Evolutionary conservation across 2,329 filamentous ascomycete species (phyloP).

Genomic region (Penicillium italicum): DNA sequence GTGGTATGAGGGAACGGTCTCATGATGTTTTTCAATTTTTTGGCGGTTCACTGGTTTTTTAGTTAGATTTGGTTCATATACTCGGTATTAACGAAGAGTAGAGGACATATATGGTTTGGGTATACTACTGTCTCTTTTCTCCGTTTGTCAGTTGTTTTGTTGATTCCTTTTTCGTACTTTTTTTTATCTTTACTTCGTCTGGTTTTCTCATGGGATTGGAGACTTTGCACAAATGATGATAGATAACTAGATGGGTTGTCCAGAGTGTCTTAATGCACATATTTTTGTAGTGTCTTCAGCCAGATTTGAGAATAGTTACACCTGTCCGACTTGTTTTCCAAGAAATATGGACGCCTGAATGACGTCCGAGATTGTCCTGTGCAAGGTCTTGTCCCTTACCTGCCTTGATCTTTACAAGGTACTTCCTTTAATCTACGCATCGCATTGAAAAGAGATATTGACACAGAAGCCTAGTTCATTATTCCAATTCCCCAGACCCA

Average conservation of each 20-base stretch:
- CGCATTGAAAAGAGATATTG: not conserved
- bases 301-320: not conserved
- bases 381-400: not conserved
- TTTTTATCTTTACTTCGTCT: not conserved
- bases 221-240: not conserved
- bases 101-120: not conserved
- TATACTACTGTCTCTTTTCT: not conserved
- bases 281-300: not conserved
- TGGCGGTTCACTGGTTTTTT: not conserved
- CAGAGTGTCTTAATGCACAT: not conserved
- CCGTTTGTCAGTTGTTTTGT: not conserved
- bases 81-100: not conserved
- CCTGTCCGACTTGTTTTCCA: not conserved
- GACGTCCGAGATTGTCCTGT: too few species aligned
- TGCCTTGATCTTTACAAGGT: not conserved
- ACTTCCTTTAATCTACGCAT: not conserved
- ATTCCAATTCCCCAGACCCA: conserved; percentile 14
- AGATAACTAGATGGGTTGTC: not conserved
- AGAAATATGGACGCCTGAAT: not conserved
- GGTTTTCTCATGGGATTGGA: not conserved
- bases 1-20: not conserved
- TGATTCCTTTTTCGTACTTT: not conserved
- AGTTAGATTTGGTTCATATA: not conserved
- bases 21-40: not conserved
- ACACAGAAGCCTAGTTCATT: not conserved